These are phyloP conservation scores for Candida tetrigidarum DNA, from an alignment of 1,139 yeast genomes.

Conservation along the genomic window DNA sequence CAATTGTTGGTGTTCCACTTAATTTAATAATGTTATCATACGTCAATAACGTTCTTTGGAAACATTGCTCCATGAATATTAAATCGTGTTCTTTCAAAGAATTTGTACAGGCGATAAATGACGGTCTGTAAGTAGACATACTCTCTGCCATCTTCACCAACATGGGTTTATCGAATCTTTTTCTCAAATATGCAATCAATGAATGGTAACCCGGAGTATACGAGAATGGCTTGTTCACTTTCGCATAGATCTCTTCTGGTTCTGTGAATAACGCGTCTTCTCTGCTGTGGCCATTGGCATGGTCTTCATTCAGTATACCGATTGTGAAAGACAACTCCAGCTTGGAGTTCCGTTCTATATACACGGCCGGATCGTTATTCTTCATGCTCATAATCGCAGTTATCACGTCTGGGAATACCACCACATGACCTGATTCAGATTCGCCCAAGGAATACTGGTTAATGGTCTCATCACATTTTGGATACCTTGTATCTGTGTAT, in stretches of 20 bases:
- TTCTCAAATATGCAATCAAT: slow-evolving; percentile 71
- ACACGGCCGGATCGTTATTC: slow-evolving; percentile 43
- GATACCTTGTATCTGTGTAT: slow-evolving; percentile 17
- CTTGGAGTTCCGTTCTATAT: slow-evolving; percentile 40
- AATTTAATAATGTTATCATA: slow-evolving; percentile 83
- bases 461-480: slow-evolving; percentile 50
- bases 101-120: slow-evolving; percentile 90
- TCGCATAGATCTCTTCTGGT: slow-evolving; percentile 81
- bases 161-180: slow-evolving; percentile 70
- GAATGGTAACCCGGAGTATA: slow-evolving; percentile 93
- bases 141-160: slow-evolving; percentile 84
- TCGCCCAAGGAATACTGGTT: slow-evolving; percentile 66
- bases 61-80: slow-evolving; percentile 95
- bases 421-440: slow-evolving; percentile 33
- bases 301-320: slow-evolving; percentile 50
- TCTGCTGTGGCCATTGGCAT: slow-evolving; percentile 19
- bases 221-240: slow-evolving; percentile 74
- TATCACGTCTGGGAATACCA: slow-evolving; percentile 59
- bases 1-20: slow-evolving; percentile 92
- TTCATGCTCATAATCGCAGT: slow-evolving; percentile 51
- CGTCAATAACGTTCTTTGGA: slow-evolving; percentile 87
- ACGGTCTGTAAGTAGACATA: slow-evolving; percentile 89
- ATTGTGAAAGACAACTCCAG: slow-evolving; percentile 60
- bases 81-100: slow-evolving; percentile 88
- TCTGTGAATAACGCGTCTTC: slow-evolving; percentile 48